Conservation (phyloP, 208 protist species). For the Leishmania amazonensis region DNA sequence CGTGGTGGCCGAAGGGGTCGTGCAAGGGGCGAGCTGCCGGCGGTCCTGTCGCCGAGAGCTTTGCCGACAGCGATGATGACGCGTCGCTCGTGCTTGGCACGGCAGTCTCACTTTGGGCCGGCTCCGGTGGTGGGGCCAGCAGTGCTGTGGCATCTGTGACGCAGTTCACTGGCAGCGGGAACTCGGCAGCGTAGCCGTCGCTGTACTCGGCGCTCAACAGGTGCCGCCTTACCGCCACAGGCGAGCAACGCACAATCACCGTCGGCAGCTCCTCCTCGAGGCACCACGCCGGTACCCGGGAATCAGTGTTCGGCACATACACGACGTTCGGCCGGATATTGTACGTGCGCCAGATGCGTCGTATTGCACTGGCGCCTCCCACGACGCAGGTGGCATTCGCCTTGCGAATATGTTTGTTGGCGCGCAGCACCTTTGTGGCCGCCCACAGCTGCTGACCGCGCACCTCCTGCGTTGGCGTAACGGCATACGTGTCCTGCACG, state of each 20-base stretch:
- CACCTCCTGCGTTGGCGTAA: constrained; percentile 29
- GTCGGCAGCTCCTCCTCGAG: constrained; percentile 62
- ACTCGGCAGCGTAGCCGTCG: constrained; percentile 84
- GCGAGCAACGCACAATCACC: constrained; percentile 69
- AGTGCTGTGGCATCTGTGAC: constrained; percentile 9
- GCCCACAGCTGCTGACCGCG: constrained; percentile 68
- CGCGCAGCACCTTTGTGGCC: constrained; percentile 53
- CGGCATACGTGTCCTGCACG: constrained; percentile 35
- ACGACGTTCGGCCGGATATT: constrained; percentile 71
- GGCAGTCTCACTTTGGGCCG: neutral
- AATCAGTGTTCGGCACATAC: constrained; percentile 69
- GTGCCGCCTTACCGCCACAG: constrained; percentile 64
- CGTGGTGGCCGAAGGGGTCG: constrained; percentile 7
- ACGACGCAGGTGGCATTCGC: constrained; percentile 71
- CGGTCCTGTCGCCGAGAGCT: neutral
- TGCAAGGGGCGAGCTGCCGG: constrained; percentile 1
- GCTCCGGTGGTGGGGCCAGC: neutral
- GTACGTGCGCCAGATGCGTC: constrained; percentile 75
- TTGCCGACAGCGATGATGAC: neutral
- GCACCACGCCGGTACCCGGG: constrained; percentile 65
- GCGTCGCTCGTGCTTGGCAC: neutral
- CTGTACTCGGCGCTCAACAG: constrained; percentile 80
- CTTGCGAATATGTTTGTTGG: constrained; percentile 46
- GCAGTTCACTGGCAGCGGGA: constrained; percentile 41
- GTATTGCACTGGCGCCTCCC: constrained; percentile 71